Base-by-base conservation (phyloP, 2,329 filamentous ascomycete species). In the Fusarium graminum region DNA sequence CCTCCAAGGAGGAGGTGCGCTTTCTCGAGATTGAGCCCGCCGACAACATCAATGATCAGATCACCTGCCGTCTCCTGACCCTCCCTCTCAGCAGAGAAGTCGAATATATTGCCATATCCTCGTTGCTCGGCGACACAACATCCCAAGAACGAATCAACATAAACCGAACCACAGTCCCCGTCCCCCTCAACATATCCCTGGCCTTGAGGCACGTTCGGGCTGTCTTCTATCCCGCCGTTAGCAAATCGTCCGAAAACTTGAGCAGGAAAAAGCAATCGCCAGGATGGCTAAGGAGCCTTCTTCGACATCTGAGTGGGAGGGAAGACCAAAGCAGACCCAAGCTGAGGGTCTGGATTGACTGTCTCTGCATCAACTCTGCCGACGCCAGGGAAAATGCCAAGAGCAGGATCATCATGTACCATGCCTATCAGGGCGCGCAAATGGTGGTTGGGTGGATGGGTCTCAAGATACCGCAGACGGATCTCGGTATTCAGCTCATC, bases 381-480 rank as follows among this genome's bases (percentile, higher is more conserved):
- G 69, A 76, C 36, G 61, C 67, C 39, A 65, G 60, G 29, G 75
- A 76, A 53, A 72, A 75, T 57, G 52, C 67, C 11, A 71, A 72
- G 40, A 70, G 72, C 44, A 68, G 72, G 38, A 47, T 69, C 26
- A 71, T 73, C 53, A 74, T 76, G 74, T 63, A 68, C 34, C 67
- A 67, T 38, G 68, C 75, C 34, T 76, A 76, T 43, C 71, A 71
- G 29, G 62, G 67, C 30, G 74, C 74, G n/a, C 69, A 73, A 52
- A 70, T 76, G 44, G 75, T 77, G 25, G 73, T 77, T 13, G 75
- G 75, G 25, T 77, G 75, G 75, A 49, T 77, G 30, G 75, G 75
- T 26, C 60, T 68, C 22, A 76, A 75, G 65, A 59, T 55, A 41
- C 68, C 69, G 26, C 68, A 72, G 17, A 74, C 75, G 2, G 73